Evolutionary conservation across 2,329 filamentous ascomycete genomes (phyloP).

Genomic region (Fusarium chlamydosporum): DNA sequence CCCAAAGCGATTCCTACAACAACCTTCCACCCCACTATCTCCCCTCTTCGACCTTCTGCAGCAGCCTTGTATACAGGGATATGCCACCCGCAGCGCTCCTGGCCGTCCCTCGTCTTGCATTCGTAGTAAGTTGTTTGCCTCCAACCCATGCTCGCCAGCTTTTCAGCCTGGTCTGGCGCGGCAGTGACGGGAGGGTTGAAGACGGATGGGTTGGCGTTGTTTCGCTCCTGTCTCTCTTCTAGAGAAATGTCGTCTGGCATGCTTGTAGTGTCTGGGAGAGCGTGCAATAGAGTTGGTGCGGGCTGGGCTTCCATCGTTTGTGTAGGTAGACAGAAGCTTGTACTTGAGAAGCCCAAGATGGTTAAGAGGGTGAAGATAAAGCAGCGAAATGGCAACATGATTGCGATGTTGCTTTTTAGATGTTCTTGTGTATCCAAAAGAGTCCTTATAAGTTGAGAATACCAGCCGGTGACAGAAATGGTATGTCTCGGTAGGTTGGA

Average conservation of each 20-base stretch:
- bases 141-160: constrained; percentile 52
- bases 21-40: constrained; percentile 42
- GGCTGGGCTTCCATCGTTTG: constrained; percentile 31
- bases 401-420: not conserved
- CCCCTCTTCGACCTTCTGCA: constrained; percentile 41
- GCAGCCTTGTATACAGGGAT: constrained; percentile 52
- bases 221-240: constrained; percentile 29
- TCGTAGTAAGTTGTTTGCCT: constrained; percentile 55
- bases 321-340: constrained; percentile 33
- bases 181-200: constrained; percentile 54
- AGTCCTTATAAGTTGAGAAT: not conserved
- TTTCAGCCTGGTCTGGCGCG: constrained; percentile 51
- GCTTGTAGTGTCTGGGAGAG: constrained; percentile 17
- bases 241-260: constrained; percentile 12
- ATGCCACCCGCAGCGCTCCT: constrained; percentile 57
- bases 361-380: constrained; percentile 23
- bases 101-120: constrained; percentile 52
- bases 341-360: constrained; percentile 19
- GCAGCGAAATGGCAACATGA: constrained; percentile 17
- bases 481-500: constrained; percentile 4
- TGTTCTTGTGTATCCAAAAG: not conserved
- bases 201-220: constrained; percentile 42
- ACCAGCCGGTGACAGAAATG: not conserved
- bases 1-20: constrained; percentile 31
- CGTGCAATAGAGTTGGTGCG: constrained; percentile 15